Conservation (phyloP, 164 flowering plant species). For the Annona cherimola region DNA sequence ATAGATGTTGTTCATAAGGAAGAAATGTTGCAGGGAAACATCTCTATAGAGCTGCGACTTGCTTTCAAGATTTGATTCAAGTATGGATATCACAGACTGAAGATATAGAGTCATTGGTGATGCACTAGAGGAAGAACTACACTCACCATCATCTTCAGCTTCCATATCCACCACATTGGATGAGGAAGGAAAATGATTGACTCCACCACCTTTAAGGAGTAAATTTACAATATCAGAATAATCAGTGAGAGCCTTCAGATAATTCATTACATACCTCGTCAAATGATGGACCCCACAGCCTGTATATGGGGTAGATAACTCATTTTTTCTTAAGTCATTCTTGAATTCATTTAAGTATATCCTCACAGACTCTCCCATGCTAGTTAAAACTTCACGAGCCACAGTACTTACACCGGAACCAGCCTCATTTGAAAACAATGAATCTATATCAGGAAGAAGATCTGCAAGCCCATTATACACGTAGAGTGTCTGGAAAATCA, state of each 20-base stretch:
- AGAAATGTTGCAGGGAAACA: constrained; percentile 43
- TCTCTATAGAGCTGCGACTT: constrained; percentile 57
- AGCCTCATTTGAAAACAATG: constrained; percentile 41
- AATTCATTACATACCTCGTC: constrained; percentile 84
- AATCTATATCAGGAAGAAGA: constrained; percentile 58
- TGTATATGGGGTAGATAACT: constrained; percentile 50
- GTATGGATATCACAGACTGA: constrained; percentile 25
- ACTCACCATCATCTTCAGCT: constrained; percentile 27
- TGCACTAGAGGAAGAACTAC: constrained; percentile 23
- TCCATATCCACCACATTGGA: constrained; percentile 24
- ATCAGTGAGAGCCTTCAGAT: constrained; percentile 48
- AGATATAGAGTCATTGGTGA: constrained; percentile 39
- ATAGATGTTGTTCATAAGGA: constrained; percentile 71
- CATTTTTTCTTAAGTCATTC: constrained; percentile 50
- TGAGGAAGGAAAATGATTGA: constrained; percentile 15
- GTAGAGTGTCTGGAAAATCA: constrained; percentile 58
- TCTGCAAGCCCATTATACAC: constrained; percentile 70
- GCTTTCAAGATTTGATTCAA: constrained; percentile 46
- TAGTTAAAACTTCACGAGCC: constrained; percentile 43
- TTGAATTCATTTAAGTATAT: constrained; percentile 57
- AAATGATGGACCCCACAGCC: constrained; percentile 79
- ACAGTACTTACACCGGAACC: constrained; percentile 45
- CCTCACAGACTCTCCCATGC: constrained; percentile 57
- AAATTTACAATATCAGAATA: constrained; percentile 48
- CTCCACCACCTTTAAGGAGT: constrained; percentile 35